These are phyloP conservation scores for Lodderomyces jiufengensis DNA, from an alignment of 1,139 yeast species.

Conservation along the genomic window DNA sequence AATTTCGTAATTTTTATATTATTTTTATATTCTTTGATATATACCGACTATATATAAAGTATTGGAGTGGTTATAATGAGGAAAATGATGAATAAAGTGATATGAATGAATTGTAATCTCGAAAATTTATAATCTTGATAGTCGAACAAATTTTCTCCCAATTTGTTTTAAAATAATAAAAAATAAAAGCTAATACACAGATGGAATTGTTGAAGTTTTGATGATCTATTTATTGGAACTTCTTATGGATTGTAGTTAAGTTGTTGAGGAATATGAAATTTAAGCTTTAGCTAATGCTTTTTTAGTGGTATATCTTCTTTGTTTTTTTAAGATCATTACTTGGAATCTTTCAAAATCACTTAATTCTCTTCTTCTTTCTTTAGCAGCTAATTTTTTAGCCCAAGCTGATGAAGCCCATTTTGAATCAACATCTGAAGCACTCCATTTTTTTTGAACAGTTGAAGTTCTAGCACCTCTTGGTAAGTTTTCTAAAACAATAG, in stretches of 20 bases:
- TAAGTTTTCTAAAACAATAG: constrained; percentile 76
- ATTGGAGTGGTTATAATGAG: constrained; percentile 1
- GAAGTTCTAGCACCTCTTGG: constrained; percentile 95
- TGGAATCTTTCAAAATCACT: constrained; percentile 99
- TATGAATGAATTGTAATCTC: neutral
- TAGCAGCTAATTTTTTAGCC: constrained; percentile 98
- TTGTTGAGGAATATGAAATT: constrained; percentile 16
- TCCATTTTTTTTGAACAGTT: constrained; percentile 89
- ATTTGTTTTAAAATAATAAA: constrained; percentile 1
- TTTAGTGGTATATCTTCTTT: constrained; percentile 91
- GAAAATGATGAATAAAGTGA: constrained; percentile 4
- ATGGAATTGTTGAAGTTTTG: neutral
- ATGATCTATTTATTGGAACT: too few species aligned
- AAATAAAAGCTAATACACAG: constrained; percentile 11
- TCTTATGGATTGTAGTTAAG: too few species aligned
- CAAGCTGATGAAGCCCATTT: constrained; percentile 93
- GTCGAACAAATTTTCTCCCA: neutral
- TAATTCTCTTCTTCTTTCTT: constrained; percentile 87
- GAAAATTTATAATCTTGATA: neutral
- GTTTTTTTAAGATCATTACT: constrained; percentile 95
- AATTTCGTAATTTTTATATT: constrained; percentile 3
- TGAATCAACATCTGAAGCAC: constrained; percentile 80
- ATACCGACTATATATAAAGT: neutral
- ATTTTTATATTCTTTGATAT: constrained; percentile 1
- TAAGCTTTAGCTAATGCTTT: constrained; percentile 82